Percentiles rank a stretch among this genome's conserved stretches.
Conservation (phyloP, 768 basidiomycete species). For the Mycena indigotica region DNA sequence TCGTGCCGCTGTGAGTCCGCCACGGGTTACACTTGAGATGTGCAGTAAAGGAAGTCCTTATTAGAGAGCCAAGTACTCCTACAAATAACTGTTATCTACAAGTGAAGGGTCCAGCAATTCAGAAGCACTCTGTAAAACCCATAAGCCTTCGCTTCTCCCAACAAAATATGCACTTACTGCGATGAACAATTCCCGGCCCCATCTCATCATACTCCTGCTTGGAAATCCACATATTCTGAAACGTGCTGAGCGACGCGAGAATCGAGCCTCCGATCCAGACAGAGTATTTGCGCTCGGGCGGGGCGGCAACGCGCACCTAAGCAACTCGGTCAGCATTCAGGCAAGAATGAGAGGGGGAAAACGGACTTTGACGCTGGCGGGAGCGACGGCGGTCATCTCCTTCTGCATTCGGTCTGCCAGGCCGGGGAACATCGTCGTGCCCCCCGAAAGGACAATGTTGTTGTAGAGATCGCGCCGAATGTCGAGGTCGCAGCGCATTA, state of each 20-base stretch:
- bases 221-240: constrained; percentile 21
- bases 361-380: constrained; percentile 60
- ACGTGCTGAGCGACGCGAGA: constrained; percentile 20
- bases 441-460: constrained; percentile 21
- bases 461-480: constrained; percentile 44
- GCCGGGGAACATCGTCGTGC: constrained; percentile 24
- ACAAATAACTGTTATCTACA: too few species aligned
- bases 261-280: constrained; percentile 25
- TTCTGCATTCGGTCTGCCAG: constrained; percentile 66
- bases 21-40: too few species aligned
- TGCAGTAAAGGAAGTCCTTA: too few species aligned
- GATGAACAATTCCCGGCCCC: constrained; percentile 21
- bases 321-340: background rate
- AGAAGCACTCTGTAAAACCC: background rate
- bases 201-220: constrained; percentile 25
- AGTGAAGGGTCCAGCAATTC: too few species aligned
- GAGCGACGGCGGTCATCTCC: constrained; percentile 64
- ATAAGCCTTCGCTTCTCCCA: background rate
- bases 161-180: constrained; percentile 16
- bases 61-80: too few species aligned
- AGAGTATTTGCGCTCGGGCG: constrained; percentile 72
- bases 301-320: constrained; percentile 50
- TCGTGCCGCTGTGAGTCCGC: too few species aligned
- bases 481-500: constrained; percentile 59
- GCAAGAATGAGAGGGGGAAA: too few species aligned